These are phyloP conservation scores for Penicillium sp. DNA, from an alignment of 2,329 filamentous ascomycete species.

Conservation along the genomic window DNA sequence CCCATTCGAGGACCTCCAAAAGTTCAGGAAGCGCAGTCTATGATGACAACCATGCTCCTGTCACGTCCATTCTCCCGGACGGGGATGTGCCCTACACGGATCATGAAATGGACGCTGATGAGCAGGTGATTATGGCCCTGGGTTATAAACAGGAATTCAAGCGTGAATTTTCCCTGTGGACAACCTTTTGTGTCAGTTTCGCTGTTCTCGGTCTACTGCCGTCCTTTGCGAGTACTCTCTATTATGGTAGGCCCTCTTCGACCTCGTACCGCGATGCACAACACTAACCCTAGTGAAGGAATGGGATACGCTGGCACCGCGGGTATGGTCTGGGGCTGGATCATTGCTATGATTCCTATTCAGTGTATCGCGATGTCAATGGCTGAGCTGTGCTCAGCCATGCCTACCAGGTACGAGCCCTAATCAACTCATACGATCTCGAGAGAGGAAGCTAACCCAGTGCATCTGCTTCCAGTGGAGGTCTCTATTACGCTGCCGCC, in stretches of 20 bases:
- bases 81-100: conserved; percentile 37
- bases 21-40: conserved; percentile 10
- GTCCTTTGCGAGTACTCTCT: conserved; percentile 66
- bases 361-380: conserved; percentile 64
- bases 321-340: conserved; percentile 73
- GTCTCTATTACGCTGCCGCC: conserved; percentile 68
- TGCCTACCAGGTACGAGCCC: conserved; percentile 57
- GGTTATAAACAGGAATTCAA: conserved; percentile 60
- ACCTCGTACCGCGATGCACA: background rate
- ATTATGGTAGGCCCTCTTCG: conserved; percentile 53
- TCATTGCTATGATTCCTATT: conserved; percentile 68
- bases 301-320: conserved; percentile 55
- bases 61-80: conserved; percentile 36
- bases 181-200: conserved; percentile 69
- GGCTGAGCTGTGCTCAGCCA: conserved; percentile 68
- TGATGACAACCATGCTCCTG: conserved; percentile 29
- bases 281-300: conserved; percentile 24
- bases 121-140: conserved; percentile 41
- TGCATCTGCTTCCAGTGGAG: conserved; percentile 45
- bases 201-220: conserved; percentile 67
- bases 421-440: background rate
- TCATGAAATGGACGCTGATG: conserved; percentile 38
- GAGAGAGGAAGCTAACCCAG: background rate
- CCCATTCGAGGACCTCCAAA: conserved; percentile 11
- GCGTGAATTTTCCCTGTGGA: conserved; percentile 69